Conservation (phyloP, 2,329 filamentous ascomycete genomes). For the Alternaria brassicae region DNA sequence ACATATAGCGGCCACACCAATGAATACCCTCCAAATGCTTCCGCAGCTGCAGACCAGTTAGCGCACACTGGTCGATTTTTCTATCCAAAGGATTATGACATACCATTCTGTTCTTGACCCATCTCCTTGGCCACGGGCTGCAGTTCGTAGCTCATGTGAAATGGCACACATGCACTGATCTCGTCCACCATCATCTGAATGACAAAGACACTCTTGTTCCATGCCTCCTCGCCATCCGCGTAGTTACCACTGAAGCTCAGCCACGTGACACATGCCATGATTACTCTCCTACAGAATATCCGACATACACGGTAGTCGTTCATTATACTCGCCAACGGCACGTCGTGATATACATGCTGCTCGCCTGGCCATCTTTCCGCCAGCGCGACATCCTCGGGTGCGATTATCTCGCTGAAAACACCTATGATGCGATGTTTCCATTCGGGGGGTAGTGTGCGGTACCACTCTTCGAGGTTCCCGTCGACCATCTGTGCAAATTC, state of each 20-base stretch:
- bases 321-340: conserved; percentile 49
- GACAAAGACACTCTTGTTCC: conserved; percentile 32
- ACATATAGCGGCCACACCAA: conserved; percentile 53
- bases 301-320: conserved; percentile 53
- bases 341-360: conserved; percentile 50
- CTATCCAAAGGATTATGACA: conserved; percentile 1
- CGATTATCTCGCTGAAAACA: conserved; percentile 33
- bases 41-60: conserved; percentile 39
- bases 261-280: conserved; percentile 47
- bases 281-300: conserved; percentile 51
- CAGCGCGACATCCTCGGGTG: conserved; percentile 34
- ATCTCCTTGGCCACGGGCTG: conserved; percentile 44
- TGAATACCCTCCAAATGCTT: conserved; percentile 51
- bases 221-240: conserved; percentile 19
- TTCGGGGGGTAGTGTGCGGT: conserved; percentile 41
- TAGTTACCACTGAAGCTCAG: conserved; percentile 23
- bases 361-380: conserved; percentile 49
- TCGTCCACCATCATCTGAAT: conserved; percentile 52
- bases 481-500: conserved; percentile 49
- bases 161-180: conserved; percentile 50
- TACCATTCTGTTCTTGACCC: conserved; percentile 47
- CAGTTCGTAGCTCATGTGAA: conserved; percentile 49
- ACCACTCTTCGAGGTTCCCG: conserved; percentile 48
- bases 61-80: conserved; percentile 6
- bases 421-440: conserved; percentile 47